Evolutionary conservation across 1,139 yeast species (phyloP).

Genomic region (Yamadazyma kanchanaburiensis): DNA sequence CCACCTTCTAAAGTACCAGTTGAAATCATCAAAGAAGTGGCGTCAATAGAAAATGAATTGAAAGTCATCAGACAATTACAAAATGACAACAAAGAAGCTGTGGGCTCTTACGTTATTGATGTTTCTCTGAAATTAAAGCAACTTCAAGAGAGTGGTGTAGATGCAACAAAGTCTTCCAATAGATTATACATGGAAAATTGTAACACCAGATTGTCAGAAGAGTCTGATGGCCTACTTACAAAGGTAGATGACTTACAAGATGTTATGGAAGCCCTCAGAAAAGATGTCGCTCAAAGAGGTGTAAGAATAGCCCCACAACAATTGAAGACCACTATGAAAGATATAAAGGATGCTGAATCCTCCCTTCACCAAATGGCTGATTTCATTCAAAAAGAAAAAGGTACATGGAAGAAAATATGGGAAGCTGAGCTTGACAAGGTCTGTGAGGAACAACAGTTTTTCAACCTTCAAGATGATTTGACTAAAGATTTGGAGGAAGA

Average conservation of each 20-base stretch:
- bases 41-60: constrained; percentile 50
- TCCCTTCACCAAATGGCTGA: constrained; percentile 53
- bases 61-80: constrained; percentile 63
- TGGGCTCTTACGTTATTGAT: constrained; percentile 42
- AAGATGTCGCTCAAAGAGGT: constrained; percentile 92
- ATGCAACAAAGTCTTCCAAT: constrained; percentile 44
- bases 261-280: constrained; percentile 80
- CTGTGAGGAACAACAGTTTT: constrained; percentile 90
- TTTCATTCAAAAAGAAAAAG: constrained; percentile 67
- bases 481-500: constrained; percentile 80
- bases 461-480: constrained; percentile 85
- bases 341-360: constrained; percentile 55
- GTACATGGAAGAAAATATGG: constrained; percentile 91
- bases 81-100: constrained; percentile 35
- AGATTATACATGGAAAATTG: constrained; percentile 76
- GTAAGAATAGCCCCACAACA: constrained; percentile 79
- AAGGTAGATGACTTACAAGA: constrained; percentile 92
- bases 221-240: constrained; percentile 71
- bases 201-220: constrained; percentile 68
- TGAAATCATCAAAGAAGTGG: constrained; percentile 6
- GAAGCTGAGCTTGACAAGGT: constrained; percentile 86
- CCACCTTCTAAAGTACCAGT: constrained; percentile 1
- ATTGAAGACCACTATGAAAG: constrained; percentile 61
- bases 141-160: constrained; percentile 43
- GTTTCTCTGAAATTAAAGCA: constrained; percentile 48